Evolutionary conservation across 441 rosid genomes (phyloP), one percentile per base, ranked within the genome.

Genomic region (Mallotus japonicus): DNA sequence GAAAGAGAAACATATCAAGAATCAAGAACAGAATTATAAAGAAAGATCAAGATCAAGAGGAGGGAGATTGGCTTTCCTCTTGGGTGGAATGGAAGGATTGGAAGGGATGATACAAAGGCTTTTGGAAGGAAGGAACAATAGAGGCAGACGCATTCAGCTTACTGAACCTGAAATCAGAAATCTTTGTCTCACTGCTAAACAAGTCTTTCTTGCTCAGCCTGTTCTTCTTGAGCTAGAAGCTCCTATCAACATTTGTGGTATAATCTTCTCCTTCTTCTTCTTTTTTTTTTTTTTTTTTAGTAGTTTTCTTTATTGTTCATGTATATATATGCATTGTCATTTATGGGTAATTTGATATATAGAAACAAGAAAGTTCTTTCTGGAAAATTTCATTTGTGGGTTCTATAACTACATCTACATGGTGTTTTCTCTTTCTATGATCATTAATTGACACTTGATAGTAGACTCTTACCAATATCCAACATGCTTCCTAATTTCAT

Each of bases 191-290:
- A 71, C 85, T 62, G 86, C 91, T 71, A 87, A 81, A 65, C 84
- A 78, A 71, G 71, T 82, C 75, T 85, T 87, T 75, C 87, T 87
- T 67, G 62, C 73, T 24, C 89, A 87, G 75, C 89, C 89, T 58
- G 78, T 66, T 73, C 86, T 87, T 68, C 88, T 87, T 57, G 83
- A 85, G 67, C 42, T 85, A 19, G 80, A 79, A 69, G 89, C 91
- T 69, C 89, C 89, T 72, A 77, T 87, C 65, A 85, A 85, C 76
- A 81, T 87, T 50, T 87, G 89, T 64, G 91, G 88, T 87, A 80
- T 24, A 28, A 28, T 28, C 32, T 28, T 28, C 32, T 28, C 3
- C 32, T 28, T 16, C 44, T 28, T 42, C 46, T 42, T n/a, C 44
- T 17, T 40, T 5, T 32, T 32, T 37, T 12, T 49, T n/a, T 62